phyloP scores from a whole-genome alignment of 805 yeast species.

The Ogataea henricii region DNA sequence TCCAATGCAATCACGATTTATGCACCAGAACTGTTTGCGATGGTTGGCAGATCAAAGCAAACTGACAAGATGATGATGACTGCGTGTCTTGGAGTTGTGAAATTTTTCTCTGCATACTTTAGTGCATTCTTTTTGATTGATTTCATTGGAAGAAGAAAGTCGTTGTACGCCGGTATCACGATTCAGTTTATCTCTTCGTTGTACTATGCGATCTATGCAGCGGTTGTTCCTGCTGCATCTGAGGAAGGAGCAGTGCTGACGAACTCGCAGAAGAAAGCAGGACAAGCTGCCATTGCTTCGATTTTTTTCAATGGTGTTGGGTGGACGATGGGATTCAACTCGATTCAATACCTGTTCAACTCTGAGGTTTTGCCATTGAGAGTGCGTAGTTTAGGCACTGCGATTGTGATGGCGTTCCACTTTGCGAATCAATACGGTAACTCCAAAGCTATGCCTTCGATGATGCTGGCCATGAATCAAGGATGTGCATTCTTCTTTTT shows the following conservation, averaged over 20 bases:
- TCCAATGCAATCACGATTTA: conserved; percentile 58
- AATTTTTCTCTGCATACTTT: conserved; percentile 49
- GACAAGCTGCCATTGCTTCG: conserved; percentile 52
- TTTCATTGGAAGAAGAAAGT: conserved; percentile 51
- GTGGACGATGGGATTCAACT: conserved; percentile 62
- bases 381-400: conserved; percentile 50
- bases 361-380: conserved; percentile 57
- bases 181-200: conserved; percentile 46
- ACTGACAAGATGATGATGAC: conserved; percentile 46
- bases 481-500: conserved; percentile 57
- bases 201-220: conserved; percentile 49
- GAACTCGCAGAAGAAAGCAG: conserved; percentile 38
- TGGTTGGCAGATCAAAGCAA: conserved; percentile 46
- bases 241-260: conserved; percentile 34
- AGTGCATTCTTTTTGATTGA: conserved; percentile 58
- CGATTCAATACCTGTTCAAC: conserved; percentile 54
- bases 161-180: conserved; percentile 50
- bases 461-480: conserved; percentile 47
- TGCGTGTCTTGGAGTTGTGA: conserved; percentile 55
- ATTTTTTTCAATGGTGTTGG: conserved; percentile 53
- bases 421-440: conserved; percentile 59
- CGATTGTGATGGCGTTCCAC: conserved; percentile 56
- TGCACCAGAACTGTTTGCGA: conserved; percentile 52
- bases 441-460: conserved; percentile 54
- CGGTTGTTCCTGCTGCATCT: conserved; percentile 46